Evolutionary conservation across 495 filamentous ascomycete species (phyloP), one percentile per base, ranked within the genome.

Genomic region (Neurospora tetrasperma): DNA sequence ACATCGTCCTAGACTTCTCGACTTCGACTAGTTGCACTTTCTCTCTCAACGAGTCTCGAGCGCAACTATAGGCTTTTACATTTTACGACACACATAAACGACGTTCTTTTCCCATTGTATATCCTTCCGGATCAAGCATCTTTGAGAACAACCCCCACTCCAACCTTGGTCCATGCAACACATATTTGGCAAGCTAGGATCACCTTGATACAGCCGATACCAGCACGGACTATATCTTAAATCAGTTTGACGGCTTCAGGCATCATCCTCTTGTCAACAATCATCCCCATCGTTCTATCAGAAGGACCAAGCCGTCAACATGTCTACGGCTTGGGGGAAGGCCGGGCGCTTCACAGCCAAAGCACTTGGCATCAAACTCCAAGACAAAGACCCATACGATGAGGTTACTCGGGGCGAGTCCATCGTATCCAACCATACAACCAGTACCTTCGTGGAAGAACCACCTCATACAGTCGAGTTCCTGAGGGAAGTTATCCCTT

Each of bases 341-440:
- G 71, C 92, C 72, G 90, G 93, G 79, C 91, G 90, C 76, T 82
- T 83, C 70, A 80, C 96, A 80, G 96, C 96, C 72, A 95, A 93
- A 80, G 87, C 84, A 69, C 85, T 98, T 41, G 91, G 92, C 23
- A 97, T 98, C 85, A 93, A 97, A 80, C 85, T 97, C n/a, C 82
- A 91, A 59, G 86, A 88, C 35, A 80, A 87, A 44, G 87, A 91
- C 46, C 85, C 86, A 20, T 83, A 88, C 73, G 79, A 85, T 39
- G 87, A 90, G 69, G 82, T 88, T 20, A 89, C 89, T 35, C 83
- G 91, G 42, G 92, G 92, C 62, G 94, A 94, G 79, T 96, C 94
- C 1, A 84, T 92, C 70, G 90, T 92, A 80, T 96, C 94, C 2
- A 83, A 87, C n/a, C 85, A 86, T 18, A 92, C 91, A 7, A 87